These are phyloP conservation scores for Cyberlindnera meyerae DNA, from an alignment of 805 yeast species.

Conservation along the genomic window DNA sequence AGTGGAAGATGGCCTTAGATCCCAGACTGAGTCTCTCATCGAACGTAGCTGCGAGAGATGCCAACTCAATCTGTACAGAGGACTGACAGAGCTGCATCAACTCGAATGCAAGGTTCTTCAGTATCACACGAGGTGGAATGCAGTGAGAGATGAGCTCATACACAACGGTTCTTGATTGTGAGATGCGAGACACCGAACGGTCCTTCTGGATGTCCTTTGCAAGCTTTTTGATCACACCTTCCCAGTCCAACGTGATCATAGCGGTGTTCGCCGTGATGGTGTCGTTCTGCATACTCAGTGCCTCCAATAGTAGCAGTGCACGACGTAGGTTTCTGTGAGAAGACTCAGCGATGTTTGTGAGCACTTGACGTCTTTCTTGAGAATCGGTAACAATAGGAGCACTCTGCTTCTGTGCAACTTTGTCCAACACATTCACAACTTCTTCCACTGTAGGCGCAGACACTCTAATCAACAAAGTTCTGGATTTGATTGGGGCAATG, in stretches of 20 bases:
- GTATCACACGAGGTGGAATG: conserved; percentile 79
- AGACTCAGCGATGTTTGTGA: conserved; percentile 47
- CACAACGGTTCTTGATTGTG: conserved; percentile 58
- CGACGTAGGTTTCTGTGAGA: conserved; percentile 73
- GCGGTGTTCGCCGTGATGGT: conserved; percentile 41
- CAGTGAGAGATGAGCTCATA: conserved; percentile 90
- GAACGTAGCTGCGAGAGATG: conserved; percentile 57
- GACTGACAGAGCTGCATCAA: conserved; percentile 31
- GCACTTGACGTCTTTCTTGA: conserved; percentile 38
- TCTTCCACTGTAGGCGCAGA: conserved; percentile 73
- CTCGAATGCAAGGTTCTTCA: conserved; percentile 55
- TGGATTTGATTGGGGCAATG: conserved; percentile 89
- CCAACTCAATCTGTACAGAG: conserved; percentile 39
- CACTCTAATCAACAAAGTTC: conserved; percentile 83
- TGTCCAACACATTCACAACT: conserved; percentile 46
- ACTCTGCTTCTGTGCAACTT: conserved; percentile 55
- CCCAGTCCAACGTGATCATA: conserved; percentile 83
- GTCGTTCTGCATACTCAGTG: conserved; percentile 69
- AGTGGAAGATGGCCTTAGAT: conserved; percentile 83
- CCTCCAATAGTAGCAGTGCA: conserved; percentile 75
- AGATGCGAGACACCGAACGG: conserved; percentile 53
- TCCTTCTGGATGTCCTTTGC: conserved; percentile 56
- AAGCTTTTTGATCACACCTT: conserved; percentile 63
- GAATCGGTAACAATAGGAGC: conserved; percentile 31
- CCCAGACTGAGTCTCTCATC: conserved; percentile 89